Conservation (phyloP, 495 filamentous ascomycete species). For the Penicillium pancosmium region DNA sequence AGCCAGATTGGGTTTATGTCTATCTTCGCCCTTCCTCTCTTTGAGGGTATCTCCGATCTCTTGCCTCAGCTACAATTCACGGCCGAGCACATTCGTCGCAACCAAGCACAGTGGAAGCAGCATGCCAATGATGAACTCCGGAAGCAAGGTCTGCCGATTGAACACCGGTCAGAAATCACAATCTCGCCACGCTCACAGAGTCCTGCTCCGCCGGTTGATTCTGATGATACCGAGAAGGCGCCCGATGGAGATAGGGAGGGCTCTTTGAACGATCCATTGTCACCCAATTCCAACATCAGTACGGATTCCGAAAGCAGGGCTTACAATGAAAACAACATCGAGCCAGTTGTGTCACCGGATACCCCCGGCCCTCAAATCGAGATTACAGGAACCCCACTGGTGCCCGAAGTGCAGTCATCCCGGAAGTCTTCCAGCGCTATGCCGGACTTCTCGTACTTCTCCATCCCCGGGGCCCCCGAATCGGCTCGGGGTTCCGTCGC, state of each 20-base stretch:
- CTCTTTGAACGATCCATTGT: constrained; percentile 19
- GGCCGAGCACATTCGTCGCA: constrained; percentile 75
- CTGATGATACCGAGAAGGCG: constrained; percentile 10
- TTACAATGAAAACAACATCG: constrained; percentile 43
- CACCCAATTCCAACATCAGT: constrained; percentile 26
- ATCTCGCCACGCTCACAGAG: constrained; percentile 47
- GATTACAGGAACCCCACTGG: constrained; percentile 35
- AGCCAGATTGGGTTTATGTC: constrained; percentile 96
- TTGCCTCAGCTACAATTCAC: constrained; percentile 81
- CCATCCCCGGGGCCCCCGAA: constrained; percentile 28
- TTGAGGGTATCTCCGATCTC: constrained; percentile 81
- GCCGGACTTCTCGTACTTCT: constrained; percentile 35
- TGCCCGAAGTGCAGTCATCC: constrained; percentile 25
- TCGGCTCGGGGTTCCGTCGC: constrained; percentile 19
- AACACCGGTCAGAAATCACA: constrained; percentile 24
- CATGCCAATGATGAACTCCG: constrained; percentile 59
- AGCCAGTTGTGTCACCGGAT: constrained; percentile 43
- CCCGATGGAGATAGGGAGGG: not conserved
- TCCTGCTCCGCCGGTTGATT: constrained; percentile 22
- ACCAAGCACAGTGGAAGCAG: constrained; percentile 71
- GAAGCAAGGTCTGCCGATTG: constrained; percentile 31
- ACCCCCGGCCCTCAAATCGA: constrained; percentile 47
- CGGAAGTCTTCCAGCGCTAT: constrained; percentile 43
- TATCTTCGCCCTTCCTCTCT: constrained; percentile 88
- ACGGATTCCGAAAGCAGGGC: constrained; percentile 19